phyloP scores from a whole-genome alignment of 371 early-diverging fungal species.

The Rhizopus arrhizus region DNA sequence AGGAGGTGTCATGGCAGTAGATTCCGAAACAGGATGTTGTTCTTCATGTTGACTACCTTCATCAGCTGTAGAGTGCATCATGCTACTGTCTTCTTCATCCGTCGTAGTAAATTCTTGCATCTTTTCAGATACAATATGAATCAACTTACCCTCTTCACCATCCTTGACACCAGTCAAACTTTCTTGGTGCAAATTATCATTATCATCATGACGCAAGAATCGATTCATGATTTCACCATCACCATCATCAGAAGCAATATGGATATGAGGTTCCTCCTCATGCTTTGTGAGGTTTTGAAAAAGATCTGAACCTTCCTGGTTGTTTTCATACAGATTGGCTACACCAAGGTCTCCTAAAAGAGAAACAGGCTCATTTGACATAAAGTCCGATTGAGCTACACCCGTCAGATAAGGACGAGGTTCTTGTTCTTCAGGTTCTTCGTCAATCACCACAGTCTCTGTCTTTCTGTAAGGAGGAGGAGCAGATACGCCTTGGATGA shows the following conservation, averaged over 20 bases:
- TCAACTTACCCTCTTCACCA: not conserved
- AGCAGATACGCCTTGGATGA: conserved; percentile 22
- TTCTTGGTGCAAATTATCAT: conserved; percentile 5
- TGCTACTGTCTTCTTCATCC: conserved; percentile 1
- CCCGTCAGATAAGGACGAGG: conserved; percentile 22
- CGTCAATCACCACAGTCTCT: not conserved
- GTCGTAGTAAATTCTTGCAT: not conserved
- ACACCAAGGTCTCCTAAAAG: not conserved
- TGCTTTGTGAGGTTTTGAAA: not conserved
- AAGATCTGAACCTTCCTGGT: not conserved
- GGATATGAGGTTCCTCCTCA: not conserved
- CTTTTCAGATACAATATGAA: not conserved
- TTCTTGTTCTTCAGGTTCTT: conserved; percentile 2
- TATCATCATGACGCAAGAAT: conserved; percentile 9
- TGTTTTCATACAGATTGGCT: not conserved
- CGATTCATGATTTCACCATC: conserved; percentile 3
- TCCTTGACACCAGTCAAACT: conserved; percentile 17
- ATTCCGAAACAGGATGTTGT: not conserved
- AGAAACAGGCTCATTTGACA: not conserved
- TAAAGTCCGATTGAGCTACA: conserved; percentile 12
- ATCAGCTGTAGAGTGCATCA: no score
- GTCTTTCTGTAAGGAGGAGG: conserved; percentile 10
- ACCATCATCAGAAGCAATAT: not conserved
- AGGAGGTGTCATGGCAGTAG: not conserved
- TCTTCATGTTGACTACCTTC: no score